Percentiles rank a stretch among this genome's conserved stretches.
Evolutionary conservation across 1,284 basidiomycete genomes (phyloP).

Genomic region (Cutaneotrichosporon spelunceum): DNA sequence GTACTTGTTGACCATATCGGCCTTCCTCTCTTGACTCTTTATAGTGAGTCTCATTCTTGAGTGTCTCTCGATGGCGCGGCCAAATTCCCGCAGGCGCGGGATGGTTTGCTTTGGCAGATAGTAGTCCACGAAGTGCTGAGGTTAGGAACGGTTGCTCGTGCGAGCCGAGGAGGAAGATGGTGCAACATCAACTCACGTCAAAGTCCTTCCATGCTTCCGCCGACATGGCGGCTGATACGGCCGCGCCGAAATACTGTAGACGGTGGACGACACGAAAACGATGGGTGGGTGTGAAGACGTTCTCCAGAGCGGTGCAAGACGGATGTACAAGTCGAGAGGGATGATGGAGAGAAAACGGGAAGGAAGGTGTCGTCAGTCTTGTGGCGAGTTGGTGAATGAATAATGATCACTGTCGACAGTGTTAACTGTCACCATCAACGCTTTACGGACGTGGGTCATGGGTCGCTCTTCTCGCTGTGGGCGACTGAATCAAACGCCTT

Average conservation of each 20-base stretch:
- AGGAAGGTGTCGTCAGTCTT: background rate
- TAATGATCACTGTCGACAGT: background rate
- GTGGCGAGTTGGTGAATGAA: background rate
- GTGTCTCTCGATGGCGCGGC: constrained; percentile 21
- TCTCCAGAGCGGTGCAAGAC: background rate
- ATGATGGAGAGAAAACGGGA: background rate
- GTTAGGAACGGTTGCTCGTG: constrained; percentile 11
- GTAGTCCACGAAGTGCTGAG: constrained; percentile 32
- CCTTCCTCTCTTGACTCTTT: constrained; percentile 37
- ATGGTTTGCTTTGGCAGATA: constrained; percentile 37
- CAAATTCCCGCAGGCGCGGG: constrained; percentile 31
- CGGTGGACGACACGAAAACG: background rate
- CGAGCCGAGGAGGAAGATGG: background rate
- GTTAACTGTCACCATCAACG: no score
- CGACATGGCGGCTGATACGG: background rate
- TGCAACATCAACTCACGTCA: constrained; percentile 8
- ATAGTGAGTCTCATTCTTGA: constrained; percentile 26
- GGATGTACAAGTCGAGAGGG: background rate
- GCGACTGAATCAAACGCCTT: background rate
- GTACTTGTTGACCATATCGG: constrained; percentile 40
- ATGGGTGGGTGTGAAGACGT: background rate
- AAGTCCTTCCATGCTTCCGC: constrained; percentile 12
- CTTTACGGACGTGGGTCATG: no score
- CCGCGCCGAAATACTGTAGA: background rate
- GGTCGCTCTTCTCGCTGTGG: no score